Evolutionary conservation across 495 filamentous ascomycete species (phyloP).

Genomic region (Penicillium bialowiezense): DNA sequence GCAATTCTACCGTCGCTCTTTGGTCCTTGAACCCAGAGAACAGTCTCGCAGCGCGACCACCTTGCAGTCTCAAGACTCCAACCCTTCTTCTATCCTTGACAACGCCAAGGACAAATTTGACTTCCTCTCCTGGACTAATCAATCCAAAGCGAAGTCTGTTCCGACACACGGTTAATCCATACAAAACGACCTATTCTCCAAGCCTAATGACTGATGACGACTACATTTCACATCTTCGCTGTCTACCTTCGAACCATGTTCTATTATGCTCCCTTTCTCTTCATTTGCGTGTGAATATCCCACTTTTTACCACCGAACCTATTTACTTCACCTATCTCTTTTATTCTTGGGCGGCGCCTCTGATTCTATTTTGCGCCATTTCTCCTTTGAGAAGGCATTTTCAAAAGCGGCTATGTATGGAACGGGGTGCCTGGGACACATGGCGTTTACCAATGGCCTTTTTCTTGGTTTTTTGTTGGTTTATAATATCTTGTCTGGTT

Average conservation of each 20-base stretch:
- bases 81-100: constrained; percentile 48
- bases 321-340: constrained; percentile 5
- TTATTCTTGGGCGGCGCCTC: constrained; percentile 19
- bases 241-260: constrained; percentile 5
- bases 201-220: constrained; percentile 24
- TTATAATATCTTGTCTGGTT: constrained; percentile 11
- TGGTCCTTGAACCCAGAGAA: constrained; percentile 84
- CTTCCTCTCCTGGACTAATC: constrained; percentile 53
- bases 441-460: constrained; percentile 11
- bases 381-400: constrained; percentile 10
- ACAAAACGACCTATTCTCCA: constrained; percentile 10
- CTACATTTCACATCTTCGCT: constrained; percentile 11
- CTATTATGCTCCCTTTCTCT: constrained; percentile 14
- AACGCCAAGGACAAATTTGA: constrained; percentile 55
- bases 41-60: constrained; percentile 16
- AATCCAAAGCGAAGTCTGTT: constrained; percentile 47
- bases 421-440: constrained; percentile 18
- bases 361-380: constrained; percentile 15
- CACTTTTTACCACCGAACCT: constrained; percentile 5
- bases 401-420: constrained; percentile 22
- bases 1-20: constrained; percentile 77
- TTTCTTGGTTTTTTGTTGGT: constrained; percentile 9
- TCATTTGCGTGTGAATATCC: constrained; percentile 27
- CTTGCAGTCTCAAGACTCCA: constrained; percentile 30
- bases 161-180: constrained; percentile 40